Evolutionary conservation across 2,329 filamentous ascomycete species (phyloP), one percentile per base, ranked within the genome.

Genomic region (Trichoderma hamatum): DNA sequence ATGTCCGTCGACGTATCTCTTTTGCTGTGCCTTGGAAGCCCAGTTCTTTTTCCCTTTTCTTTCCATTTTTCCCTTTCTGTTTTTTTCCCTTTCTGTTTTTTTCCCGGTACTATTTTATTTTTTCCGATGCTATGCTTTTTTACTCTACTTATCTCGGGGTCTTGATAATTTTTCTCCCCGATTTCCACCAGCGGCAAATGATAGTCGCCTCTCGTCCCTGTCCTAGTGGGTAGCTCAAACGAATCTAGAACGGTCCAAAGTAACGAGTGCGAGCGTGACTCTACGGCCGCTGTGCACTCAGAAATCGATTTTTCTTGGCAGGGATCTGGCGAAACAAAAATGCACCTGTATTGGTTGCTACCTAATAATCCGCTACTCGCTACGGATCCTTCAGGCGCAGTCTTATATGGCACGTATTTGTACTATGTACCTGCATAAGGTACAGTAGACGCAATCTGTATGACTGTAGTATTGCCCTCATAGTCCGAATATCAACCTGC

Each of bases 201-300:
- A 58, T 24, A 34, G 55, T 54, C 34, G 59, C 51, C 24, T 39
- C 24, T 39, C 24, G 24, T 36, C 63, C 69, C 69, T 72, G 70
- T 69, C 59, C 65, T 63, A 54, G 67, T 46, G 61, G 60, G 24
- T 56, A 67, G 60, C 67, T 64, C 60, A 39, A 16, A 19, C 49
- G 24, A 55, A 66, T 70, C 71, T 67, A 68, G 71, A 72, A 64
- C 68, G 70, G 68, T 69, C 71, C 13, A 70, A 49, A 24, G 68
- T 26, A 26, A 24, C 24, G 30, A 32, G 43, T 43, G 52, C 51
- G 39, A 61, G 68, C 61, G 61, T 60, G 68, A 64, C 36, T 64
- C 67, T 46, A 52, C 61, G n/a, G 28, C 46, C 24, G 46, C 46
- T 16, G 51, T 24, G 24, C 32, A 9, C 49, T 64, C 32, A 36